Evolutionary conservation across 148 eudicot species (phyloP).

Genomic region (Cornus suecica): DNA sequence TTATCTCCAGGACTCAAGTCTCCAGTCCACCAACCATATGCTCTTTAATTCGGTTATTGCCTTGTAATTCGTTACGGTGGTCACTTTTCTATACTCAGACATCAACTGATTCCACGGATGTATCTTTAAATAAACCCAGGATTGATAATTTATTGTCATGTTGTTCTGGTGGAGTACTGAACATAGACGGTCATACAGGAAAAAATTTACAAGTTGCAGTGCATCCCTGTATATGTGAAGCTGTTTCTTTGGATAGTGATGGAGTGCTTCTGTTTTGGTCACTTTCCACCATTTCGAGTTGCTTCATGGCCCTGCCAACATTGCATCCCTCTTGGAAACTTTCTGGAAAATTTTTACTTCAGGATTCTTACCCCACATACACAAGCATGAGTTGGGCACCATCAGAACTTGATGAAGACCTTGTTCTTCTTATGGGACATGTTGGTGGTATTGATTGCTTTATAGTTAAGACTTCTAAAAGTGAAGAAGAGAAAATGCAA

Average conservation of each 20-base stretch:
- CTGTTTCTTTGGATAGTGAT: constrained; percentile 77
- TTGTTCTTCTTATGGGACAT: constrained; percentile 70
- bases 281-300: constrained; percentile 38
- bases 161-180: constrained; percentile 44
- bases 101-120: constrained; percentile 28
- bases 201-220: constrained; percentile 70
- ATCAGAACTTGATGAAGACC: constrained; percentile 42
- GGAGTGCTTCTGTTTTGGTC: constrained; percentile 85
- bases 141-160: constrained; percentile 33
- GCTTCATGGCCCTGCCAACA: constrained; percentile 52
- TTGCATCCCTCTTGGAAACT: constrained; percentile 63
- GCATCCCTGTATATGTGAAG: constrained; percentile 54
- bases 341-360: constrained; percentile 41
- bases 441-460: constrained; percentile 65
- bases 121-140: constrained; percentile 25
- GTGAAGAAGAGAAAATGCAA: constrained; percentile 35
- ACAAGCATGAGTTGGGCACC: constrained; percentile 79
- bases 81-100: constrained; percentile 39
- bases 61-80: constrained; percentile 56
- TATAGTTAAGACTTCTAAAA: constrained; percentile 34
- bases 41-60: constrained; percentile 56
- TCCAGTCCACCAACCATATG: constrained; percentile 72
- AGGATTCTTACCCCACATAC: constrained; percentile 36
- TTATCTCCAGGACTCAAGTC: constrained; percentile 53
- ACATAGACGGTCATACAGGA: constrained; percentile 70